Percentiles rank a stretch among this genome's conserved stretches.
Evolutionary conservation across 495 filamentous ascomycete species (phyloP).

Genomic region (Cudoniella acicularis): DNA sequence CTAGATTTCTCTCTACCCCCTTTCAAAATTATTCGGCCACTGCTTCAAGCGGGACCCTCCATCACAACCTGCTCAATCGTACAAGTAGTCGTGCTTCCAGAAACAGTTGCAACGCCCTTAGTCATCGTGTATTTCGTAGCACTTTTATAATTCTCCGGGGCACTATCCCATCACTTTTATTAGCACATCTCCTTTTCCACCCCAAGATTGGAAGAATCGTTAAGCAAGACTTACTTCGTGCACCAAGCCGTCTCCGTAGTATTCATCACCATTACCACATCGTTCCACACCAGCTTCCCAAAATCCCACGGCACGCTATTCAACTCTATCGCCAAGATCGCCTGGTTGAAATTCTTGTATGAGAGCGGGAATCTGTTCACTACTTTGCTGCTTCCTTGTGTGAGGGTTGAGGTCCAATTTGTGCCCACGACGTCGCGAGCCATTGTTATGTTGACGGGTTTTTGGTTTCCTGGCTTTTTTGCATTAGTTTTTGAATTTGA

Average conservation of each 20-base stretch:
- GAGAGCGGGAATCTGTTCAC: slow-evolving; percentile 31
- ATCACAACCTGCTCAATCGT: slow-evolving; percentile 7
- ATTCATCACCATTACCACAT: slow-evolving; percentile 31
- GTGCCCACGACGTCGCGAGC: slow-evolving; percentile 3
- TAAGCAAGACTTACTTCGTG: not conserved
- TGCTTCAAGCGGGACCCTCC: slow-evolving; percentile 1
- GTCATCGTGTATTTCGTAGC: slow-evolving; percentile 4
- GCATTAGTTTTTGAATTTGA: too few species aligned
- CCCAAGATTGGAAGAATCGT: not conserved
- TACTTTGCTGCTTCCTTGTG: slow-evolving; percentile 15
- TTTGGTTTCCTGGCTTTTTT: slow-evolving; percentile 8
- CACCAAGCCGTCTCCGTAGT: slow-evolving; percentile 5
- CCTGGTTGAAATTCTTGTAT: slow-evolving; percentile 38
- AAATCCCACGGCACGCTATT: slow-evolving; percentile 35
- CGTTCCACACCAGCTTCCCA: slow-evolving; percentile 33
- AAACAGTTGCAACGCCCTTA: not conserved
- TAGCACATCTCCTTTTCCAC: too few species aligned
- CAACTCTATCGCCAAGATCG: slow-evolving; percentile 36
- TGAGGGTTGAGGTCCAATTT: not conserved
- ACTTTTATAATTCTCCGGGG: slow-evolving; percentile 3
- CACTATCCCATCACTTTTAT: too few species aligned
- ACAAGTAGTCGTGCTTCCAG: slow-evolving; percentile 7
- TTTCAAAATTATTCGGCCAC: too few species aligned
- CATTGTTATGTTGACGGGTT: slow-evolving; percentile 31
- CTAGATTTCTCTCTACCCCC: too few species aligned